Base-by-base conservation (phyloP, 1,139 yeast genomes). In the Debaryomyces sp. region DNA sequence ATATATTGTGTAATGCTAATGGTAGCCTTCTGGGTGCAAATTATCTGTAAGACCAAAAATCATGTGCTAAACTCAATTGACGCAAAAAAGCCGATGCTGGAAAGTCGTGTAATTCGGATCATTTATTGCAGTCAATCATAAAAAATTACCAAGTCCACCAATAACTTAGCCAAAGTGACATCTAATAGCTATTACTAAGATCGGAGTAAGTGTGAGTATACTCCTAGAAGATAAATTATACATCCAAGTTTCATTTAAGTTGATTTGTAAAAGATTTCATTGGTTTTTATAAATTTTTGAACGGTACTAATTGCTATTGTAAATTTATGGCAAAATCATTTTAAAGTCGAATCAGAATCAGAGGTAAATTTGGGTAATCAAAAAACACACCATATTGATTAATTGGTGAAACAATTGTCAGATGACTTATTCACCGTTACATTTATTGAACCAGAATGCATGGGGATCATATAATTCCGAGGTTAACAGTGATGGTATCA, bases 41-140 rank as follows among this genome's bases (percentile, higher is more conserved):
- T 42, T 35, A 38, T 29, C 12, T 27, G 26, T 29, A 22, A 7
- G 29, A 24, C 39, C 21, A 37, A 36, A 26, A 22, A 37, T 35
- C 38, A 35, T 35, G 38, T 35, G 38, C 38, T 22, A 24, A 35
- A 22, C 38, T 18, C 26, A 35, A 35, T 18, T 35, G 38, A 35
- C 17, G 22, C 42, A 26, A 18, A 22, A 23, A 38, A 17, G 23
- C 15, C 32, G 41, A 38, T 13, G 41, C n/a, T 38, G 29, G 29
- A 39, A 27, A 13, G 43, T 41, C 43, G 43, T 41, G 43, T 41
- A 41, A 9, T 17, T 17, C 23, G 24, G 38, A 9, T 21, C 43
- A 41, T 27, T 27, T 41, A 41, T 41, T 41, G 43, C 43, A 41
- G 43, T 41, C 35, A 41, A 29, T 41, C 41, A 37, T 29, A 30